phyloP scores from a whole-genome alignment of 768 basidiomycete species.

The Candolleomyces aberdarensis region DNA sequence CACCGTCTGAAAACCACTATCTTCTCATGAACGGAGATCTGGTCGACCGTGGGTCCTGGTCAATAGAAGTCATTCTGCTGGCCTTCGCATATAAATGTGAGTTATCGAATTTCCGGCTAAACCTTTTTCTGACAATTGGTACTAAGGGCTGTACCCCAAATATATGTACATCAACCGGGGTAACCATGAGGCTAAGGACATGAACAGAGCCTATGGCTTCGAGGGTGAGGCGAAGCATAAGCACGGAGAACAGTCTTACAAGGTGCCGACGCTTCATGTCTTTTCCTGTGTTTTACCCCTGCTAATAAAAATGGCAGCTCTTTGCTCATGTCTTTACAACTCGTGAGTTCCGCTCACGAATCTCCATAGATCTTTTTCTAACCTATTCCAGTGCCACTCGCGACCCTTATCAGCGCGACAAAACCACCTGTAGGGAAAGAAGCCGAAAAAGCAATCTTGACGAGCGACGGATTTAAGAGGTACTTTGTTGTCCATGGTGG shows the following conservation, averaged over 20 bases:
- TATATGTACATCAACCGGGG: constrained; percentile 93
- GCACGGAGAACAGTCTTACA: constrained; percentile 93
- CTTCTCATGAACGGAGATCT: constrained; percentile 93
- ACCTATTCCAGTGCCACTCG: constrained; percentile 68
- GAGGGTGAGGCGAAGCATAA: constrained; percentile 97
- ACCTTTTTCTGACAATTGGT: constrained; percentile 4
- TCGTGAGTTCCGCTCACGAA: constrained; percentile 41
- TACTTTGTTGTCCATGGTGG: constrained; percentile 97
- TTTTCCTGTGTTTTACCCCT: background rate
- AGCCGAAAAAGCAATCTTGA: constrained; percentile 61
- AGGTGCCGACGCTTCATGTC: constrained; percentile 40
- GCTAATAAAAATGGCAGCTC: constrained; percentile 43
- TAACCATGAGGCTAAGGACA: constrained; percentile 95
- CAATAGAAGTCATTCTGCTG: constrained; percentile 87
- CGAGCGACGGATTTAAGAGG: constrained; percentile 77
- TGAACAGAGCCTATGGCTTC: constrained; percentile 94
- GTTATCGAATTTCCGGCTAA: constrained; percentile 20
- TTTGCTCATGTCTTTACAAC: constrained; percentile 94
- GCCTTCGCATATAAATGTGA: constrained; percentile 94
- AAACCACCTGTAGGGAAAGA: constrained; percentile 46
- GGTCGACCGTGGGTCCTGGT: constrained; percentile 97
- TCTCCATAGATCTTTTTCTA: background rate
- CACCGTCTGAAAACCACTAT: constrained; percentile 82
- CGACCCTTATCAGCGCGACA: constrained; percentile 79
- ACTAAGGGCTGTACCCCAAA: constrained; percentile 85